phyloP scores from a whole-genome alignment of 768 basidiomycete species.

The Kwoniella bestiolae region DNA sequence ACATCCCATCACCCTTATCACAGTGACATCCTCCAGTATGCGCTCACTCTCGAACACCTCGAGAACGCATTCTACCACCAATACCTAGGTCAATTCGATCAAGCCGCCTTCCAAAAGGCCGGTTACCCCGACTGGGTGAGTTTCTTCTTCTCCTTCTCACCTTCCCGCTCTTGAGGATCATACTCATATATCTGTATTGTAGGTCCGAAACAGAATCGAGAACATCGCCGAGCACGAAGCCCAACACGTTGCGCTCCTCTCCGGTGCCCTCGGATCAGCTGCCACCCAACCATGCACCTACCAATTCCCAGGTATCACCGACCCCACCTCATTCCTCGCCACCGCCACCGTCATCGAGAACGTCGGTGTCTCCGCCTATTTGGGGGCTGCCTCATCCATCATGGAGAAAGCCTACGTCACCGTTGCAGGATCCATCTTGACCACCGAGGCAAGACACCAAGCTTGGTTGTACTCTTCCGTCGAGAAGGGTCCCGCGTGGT shows the following conservation, averaged over 20 bases:
- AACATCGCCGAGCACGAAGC: slow-evolving; percentile 66
- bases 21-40: slow-evolving; percentile 52
- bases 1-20: neutral
- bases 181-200: neutral
- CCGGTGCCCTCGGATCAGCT: slow-evolving; percentile 60
- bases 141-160: neutral
- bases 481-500: slow-evolving; percentile 64
- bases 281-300: slow-evolving; percentile 68
- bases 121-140: slow-evolving; percentile 61
- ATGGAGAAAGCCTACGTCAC: slow-evolving; percentile 60
- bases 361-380: slow-evolving; percentile 65
- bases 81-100: slow-evolving; percentile 61
- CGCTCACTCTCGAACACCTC: slow-evolving; percentile 57
- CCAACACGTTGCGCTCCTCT: slow-evolving; percentile 65
- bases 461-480: slow-evolving; percentile 67
- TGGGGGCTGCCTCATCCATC: slow-evolving; percentile 63
- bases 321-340: slow-evolving; percentile 62
- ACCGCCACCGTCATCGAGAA: slow-evolving; percentile 65
- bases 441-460: slow-evolving; percentile 69
- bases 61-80: slow-evolving; percentile 53
- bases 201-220: slow-evolving; percentile 54
- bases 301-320: slow-evolving; percentile 62
- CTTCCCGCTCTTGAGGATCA: no score
- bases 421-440: slow-evolving; percentile 66
- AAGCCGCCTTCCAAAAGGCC: slow-evolving; percentile 61